Conservation (phyloP, 2,329 filamentous ascomycete genomes). For the Penicillium carneum region DNA sequence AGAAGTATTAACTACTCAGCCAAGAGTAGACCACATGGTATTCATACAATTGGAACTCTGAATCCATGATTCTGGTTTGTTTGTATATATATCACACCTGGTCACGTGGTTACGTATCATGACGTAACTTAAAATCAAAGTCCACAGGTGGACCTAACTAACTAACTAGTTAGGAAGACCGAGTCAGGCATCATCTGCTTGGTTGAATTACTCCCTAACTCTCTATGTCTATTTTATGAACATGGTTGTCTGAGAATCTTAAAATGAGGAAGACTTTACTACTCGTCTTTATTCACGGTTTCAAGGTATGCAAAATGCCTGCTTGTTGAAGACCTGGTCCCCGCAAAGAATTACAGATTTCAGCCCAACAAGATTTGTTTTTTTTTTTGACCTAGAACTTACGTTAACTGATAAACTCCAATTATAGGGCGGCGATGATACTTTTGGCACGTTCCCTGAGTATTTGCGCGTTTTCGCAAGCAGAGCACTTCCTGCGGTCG, state of each 20-base stretch:
- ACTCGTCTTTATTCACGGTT: conserved; percentile 59
- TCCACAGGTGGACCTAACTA: no score
- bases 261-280: conserved; percentile 57
- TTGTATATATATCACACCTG: neutral
- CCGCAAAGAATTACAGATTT: conserved; percentile 8
- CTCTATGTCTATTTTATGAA: conserved; percentile 8
- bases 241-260: neutral
- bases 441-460: conserved; percentile 57
- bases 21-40: neutral
- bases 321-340: conserved; percentile 1
- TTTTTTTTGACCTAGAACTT: no score
- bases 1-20: neutral
- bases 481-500: conserved; percentile 53
- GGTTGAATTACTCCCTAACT: neutral
- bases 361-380: neutral
- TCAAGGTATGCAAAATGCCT: conserved; percentile 49
- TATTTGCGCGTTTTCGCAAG: conserved; percentile 52
- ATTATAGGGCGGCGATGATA: conserved; percentile 57
- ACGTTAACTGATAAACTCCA: conserved; percentile 13
- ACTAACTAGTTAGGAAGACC: no score
- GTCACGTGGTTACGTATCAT: neutral
- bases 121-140: conserved; percentile 15
- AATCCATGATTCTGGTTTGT: neutral
- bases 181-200: neutral
- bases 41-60: no score